Evolutionary conservation across 345 rosid genomes (phyloP).

Genomic region (Gossypium raimondii): DNA sequence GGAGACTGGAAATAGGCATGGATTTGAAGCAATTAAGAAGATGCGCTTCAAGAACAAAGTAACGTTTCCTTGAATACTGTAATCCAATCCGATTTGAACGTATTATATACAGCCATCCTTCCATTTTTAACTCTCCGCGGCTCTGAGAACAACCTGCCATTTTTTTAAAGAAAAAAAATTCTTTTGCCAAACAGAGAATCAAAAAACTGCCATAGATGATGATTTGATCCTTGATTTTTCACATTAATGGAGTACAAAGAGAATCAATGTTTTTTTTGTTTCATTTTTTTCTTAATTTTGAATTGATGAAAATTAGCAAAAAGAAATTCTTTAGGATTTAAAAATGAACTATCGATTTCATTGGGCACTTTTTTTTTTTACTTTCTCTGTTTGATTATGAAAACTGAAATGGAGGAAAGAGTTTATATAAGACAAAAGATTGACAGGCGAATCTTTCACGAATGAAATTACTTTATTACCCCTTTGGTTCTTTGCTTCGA

Average conservation of each 20-base stretch:
- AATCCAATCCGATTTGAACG: constrained; percentile 79
- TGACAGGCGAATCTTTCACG: constrained; percentile 19
- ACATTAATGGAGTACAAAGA: background rate
- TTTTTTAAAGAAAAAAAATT: background rate
- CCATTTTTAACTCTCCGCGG: constrained; percentile 49
- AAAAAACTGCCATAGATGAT: background rate
- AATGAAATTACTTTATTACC: constrained; percentile 10
- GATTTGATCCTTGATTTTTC: constrained; percentile 20
- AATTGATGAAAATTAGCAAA: background rate
- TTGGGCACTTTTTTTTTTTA: background rate
- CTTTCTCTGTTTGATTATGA: constrained; percentile 14
- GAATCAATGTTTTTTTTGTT: background rate
- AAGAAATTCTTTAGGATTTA: background rate
- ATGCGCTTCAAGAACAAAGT: constrained; percentile 67
- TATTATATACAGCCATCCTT: constrained; percentile 82
- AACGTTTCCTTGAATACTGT: constrained; percentile 78
- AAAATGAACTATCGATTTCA: background rate
- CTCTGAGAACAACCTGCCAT: constrained; percentile 40
- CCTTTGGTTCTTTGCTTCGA: background rate
- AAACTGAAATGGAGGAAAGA: constrained; percentile 16
- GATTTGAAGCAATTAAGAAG: constrained; percentile 75
- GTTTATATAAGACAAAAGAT: constrained; percentile 29
- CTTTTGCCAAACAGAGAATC: background rate
- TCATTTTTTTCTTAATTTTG: background rate
- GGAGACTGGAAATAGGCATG: constrained; percentile 40